These are phyloP conservation scores for Septoria petroselini DNA, from an alignment of 2,329 filamentous ascomycete species.

Conservation along the genomic window DNA sequence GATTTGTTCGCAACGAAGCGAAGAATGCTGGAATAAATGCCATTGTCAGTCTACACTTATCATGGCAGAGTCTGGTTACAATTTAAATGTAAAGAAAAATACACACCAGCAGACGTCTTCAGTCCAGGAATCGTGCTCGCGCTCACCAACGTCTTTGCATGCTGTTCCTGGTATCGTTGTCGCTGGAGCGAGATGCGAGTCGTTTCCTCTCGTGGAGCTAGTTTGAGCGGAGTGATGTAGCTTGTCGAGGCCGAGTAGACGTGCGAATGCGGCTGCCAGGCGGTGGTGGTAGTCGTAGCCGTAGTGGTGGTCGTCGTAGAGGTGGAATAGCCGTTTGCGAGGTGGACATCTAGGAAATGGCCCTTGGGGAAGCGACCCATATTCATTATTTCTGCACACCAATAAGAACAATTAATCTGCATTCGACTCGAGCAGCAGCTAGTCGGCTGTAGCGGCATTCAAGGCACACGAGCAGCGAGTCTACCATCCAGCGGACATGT, in stretches of 20 bases:
- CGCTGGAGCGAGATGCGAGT: constrained; percentile 35
- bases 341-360: constrained; percentile 27
- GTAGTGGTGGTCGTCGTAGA: constrained; percentile 14
- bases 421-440: constrained; percentile 5
- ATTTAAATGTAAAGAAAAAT: constrained; percentile 3
- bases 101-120: constrained; percentile 39
- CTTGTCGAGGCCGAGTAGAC: constrained; percentile 11
- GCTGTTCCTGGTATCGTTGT: constrained; percentile 31
- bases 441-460: constrained; percentile 6
- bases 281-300: constrained; percentile 17
- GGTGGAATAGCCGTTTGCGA: constrained; percentile 22
- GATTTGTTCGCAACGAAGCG: constrained; percentile 75
- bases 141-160: constrained; percentile 28
- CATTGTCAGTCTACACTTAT: constrained; percentile 6
- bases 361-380: constrained; percentile 24
- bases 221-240: constrained; percentile 20
- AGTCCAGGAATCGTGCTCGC: constrained; percentile 35
- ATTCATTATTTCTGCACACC: constrained; percentile 4
- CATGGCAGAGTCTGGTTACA: constrained; percentile 3
- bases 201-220: constrained; percentile 29
- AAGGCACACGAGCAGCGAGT: constrained; percentile 9
- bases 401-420: not conserved
- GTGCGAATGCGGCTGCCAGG: constrained; percentile 13
- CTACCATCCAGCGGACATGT: constrained; percentile 6
- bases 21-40: constrained; percentile 64